A percentile compares a stretch with the other conserved stretches of the same genome.
phyloP scores from a whole-genome alignment of 1,284 basidiomycete genomes.

The Porogramme epimiltina region DNA sequence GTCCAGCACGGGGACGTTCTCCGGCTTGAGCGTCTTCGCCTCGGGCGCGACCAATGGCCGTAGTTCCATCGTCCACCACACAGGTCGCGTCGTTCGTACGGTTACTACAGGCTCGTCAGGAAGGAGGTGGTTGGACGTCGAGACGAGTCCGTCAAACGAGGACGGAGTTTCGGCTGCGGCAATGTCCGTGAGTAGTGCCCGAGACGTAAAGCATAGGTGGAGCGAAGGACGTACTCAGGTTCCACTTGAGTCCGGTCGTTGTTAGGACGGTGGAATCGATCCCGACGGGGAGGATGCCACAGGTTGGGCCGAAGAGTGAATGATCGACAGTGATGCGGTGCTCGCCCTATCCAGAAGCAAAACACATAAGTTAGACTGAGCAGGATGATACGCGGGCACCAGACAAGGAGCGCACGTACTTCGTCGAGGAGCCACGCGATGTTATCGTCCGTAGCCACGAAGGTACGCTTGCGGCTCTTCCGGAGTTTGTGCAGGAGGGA shows the following conservation, averaged over 20 bases:
- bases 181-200: neutral
- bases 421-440: conserved; percentile 86
- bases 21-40: neutral
- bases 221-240: conserved; percentile 60
- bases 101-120: conserved; percentile 61
- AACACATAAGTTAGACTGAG: conserved; percentile 5
- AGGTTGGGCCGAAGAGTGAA: conserved; percentile 79
- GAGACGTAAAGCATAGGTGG: neutral
- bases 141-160: conserved; percentile 81
- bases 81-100: conserved; percentile 78
- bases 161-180: conserved; percentile 59
- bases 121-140: conserved; percentile 90
- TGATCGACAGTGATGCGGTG: conserved; percentile 81
- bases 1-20: neutral
- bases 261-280: conserved; percentile 74
- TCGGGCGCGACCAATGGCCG: conserved; percentile 11
- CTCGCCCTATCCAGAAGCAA: conserved; percentile 59
- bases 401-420: conserved; percentile 44
- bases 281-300: conserved; percentile 91
- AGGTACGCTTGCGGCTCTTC: conserved; percentile 60
- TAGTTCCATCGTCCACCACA: conserved; percentile 73
- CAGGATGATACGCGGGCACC: neutral
- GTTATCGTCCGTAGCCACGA: conserved; percentile 85
- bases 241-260: conserved; percentile 89
- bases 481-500: conserved; percentile 86